phyloP scores from a whole-genome alignment of 345 rosid genomes.

The Gossypium australe region DNA sequence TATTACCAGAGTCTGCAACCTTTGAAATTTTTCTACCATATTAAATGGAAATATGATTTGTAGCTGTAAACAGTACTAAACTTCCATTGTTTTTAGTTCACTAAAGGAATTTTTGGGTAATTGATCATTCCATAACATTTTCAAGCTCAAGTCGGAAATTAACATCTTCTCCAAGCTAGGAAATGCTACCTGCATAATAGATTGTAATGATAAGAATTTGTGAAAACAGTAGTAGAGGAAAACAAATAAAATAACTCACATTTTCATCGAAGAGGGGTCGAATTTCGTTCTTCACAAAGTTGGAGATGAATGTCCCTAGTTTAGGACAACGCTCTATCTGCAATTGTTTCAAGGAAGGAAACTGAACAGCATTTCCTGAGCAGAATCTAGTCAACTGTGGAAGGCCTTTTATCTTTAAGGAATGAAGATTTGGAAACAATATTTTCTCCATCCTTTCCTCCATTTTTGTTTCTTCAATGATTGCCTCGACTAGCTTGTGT shows the following conservation, averaged over 20 bases:
- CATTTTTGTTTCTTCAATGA: neutral
- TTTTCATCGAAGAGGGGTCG: conserved; percentile 4
- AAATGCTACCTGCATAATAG: conserved; percentile 15
- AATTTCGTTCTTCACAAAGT: neutral
- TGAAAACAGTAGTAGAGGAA: neutral
- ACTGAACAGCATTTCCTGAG: conserved; percentile 1
- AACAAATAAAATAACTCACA: neutral
- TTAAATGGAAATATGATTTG: conserved; percentile 9
- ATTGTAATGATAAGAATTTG: neutral
- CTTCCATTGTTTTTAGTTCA: conserved; percentile 1
- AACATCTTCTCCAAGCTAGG: conserved; percentile 18
- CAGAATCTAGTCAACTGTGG: neutral
- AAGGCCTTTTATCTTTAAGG: conserved; percentile 7
- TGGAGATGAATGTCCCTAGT: conserved; percentile 5
- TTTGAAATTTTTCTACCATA: neutral
- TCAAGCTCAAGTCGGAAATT: conserved; percentile 15
- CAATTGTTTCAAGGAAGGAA: conserved; percentile 10
- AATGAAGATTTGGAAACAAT: neutral
- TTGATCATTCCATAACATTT: conserved; percentile 18
- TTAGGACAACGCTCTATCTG: conserved; percentile 9
- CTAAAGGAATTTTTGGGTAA: conserved; percentile 11
- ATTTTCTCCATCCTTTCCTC: neutral
- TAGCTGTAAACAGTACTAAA: neutral
- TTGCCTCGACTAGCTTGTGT: neutral
- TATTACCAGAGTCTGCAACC: neutral